A percentile compares a stretch with the other conserved stretches of the same genome.
phyloP scores from a whole-genome alignment of 208 protist genomes.

The Trypanosoma congolense region DNA sequence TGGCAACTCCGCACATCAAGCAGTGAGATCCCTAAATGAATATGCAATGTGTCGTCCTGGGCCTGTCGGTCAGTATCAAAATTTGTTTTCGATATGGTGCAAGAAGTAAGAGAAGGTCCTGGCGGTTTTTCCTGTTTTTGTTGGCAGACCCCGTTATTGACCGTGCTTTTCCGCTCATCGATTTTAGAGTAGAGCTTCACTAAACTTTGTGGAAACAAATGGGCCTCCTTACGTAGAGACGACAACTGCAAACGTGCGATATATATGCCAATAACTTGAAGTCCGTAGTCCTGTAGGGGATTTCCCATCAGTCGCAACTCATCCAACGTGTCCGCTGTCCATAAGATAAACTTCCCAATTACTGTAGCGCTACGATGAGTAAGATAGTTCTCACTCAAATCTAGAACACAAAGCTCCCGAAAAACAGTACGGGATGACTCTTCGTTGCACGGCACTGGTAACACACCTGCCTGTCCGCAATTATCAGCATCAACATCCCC shows the following conservation, averaged over 20 bases:
- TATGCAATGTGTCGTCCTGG: background rate
- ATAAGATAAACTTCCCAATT: conserved; percentile 62
- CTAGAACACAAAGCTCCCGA: conserved; percentile 44
- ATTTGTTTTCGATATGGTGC: background rate
- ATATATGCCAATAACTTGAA: conserved; percentile 73
- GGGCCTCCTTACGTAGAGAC: conserved; percentile 24
- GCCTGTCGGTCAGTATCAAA: background rate
- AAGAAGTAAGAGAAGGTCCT: background rate
- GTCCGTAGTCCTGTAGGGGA: conserved; percentile 66
- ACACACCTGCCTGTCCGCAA: too few relatives aligned
- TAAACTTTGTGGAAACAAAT: conserved; percentile 38
- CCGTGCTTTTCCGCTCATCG: background rate
- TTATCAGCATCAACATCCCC: too few relatives aligned
- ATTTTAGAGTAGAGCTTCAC: conserved; percentile 16
- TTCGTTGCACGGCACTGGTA: background rate
- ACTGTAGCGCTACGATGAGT: conserved; percentile 53
- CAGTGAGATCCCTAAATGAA: conserved; percentile 48
- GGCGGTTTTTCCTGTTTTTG: background rate
- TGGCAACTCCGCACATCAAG: conserved; percentile 60
- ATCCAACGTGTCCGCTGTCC: conserved; percentile 54
- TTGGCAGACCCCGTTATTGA: background rate
- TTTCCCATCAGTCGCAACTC: conserved; percentile 56
- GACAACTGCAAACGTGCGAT: conserved; percentile 45
- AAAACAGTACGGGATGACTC: conserved; percentile 7
- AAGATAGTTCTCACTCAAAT: conserved; percentile 64